Evolutionary conservation across 768 basidiomycete species (phyloP).

Genomic region (Sporobolomyces pararoseus): DNA sequence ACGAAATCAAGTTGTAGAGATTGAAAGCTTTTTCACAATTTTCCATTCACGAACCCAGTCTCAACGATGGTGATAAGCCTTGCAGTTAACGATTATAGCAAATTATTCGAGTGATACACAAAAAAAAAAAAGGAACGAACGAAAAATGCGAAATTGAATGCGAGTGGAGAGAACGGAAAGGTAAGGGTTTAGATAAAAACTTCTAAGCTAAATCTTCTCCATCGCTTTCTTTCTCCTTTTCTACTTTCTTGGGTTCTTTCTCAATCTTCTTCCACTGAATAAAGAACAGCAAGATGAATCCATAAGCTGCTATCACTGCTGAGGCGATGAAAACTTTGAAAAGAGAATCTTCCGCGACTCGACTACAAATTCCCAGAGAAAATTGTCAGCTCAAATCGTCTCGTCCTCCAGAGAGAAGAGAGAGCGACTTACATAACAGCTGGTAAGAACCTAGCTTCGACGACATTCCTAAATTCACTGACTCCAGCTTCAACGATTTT

Average conservation of each 20-base stretch:
- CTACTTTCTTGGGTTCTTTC: slow-evolving; percentile 5
- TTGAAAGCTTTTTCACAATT: no score
- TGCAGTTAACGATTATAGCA: no score
- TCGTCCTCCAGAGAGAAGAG: not conserved
- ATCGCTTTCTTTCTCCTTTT: not conserved
- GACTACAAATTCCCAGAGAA: not conserved
- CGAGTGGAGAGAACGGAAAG: no score
- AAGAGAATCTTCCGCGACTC: slow-evolving; percentile 12
- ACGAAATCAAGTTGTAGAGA: no score
- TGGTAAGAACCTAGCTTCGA: slow-evolving; percentile 7
- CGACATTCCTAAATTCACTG: slow-evolving; percentile 29
- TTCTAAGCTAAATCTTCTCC: not conserved
- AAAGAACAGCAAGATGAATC: slow-evolving; percentile 3
- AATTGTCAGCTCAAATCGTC: not conserved
- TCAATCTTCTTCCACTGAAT: slow-evolving; percentile 21
- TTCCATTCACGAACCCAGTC: no score
- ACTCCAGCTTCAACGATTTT: slow-evolving; percentile 24
- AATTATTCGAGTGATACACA: no score
- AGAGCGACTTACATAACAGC: slow-evolving; percentile 25
- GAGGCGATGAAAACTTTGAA: slow-evolving; percentile 25
- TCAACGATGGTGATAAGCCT: no score
- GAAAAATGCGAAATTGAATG: no score
- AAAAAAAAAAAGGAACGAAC: no score
- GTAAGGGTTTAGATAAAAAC: no score
- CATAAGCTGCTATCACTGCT: slow-evolving; percentile 16